These are phyloP conservation scores for Physocladia obscura DNA, from an alignment of 192 early-diverging fungal species.

Conservation along the genomic window DNA sequence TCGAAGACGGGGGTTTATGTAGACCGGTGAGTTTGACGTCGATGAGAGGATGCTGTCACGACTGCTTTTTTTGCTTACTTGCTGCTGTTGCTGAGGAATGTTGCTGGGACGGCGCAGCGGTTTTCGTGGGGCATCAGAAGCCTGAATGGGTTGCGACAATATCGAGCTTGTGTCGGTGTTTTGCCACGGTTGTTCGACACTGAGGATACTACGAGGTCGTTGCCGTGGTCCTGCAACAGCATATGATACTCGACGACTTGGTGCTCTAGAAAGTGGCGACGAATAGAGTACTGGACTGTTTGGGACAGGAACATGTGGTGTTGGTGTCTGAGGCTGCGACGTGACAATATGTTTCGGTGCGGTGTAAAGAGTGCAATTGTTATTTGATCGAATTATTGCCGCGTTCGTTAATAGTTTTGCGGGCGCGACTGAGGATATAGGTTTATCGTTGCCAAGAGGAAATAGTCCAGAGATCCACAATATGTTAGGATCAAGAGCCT, in stretches of 20 bases:
- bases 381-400: conserved; percentile 12
- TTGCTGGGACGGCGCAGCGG: background rate
- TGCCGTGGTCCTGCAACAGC: background rate
- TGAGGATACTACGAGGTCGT: no score
- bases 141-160: background rate
- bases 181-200: no score
- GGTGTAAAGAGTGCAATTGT: background rate
- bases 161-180: no score
- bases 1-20: no score
- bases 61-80: background rate
- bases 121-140: background rate
- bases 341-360: conserved; percentile 12
- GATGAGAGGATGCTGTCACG: background rate
- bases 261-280: background rate
- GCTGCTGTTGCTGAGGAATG: background rate
- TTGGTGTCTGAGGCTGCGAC: background rate
- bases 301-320: background rate
- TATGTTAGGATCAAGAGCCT: background rate
- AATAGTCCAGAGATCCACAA: conserved; percentile 25
- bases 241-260: conserved; percentile 15
- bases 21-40: background rate
- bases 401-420: background rate
- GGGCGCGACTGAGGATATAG: background rate
- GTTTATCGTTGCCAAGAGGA: conserved; percentile 1
- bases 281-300: background rate